Percentiles rank a stretch among this genome's conserved stretches.
Conservation (phyloP, 257 asterid species). For the Salvia rosmarinus region DNA sequence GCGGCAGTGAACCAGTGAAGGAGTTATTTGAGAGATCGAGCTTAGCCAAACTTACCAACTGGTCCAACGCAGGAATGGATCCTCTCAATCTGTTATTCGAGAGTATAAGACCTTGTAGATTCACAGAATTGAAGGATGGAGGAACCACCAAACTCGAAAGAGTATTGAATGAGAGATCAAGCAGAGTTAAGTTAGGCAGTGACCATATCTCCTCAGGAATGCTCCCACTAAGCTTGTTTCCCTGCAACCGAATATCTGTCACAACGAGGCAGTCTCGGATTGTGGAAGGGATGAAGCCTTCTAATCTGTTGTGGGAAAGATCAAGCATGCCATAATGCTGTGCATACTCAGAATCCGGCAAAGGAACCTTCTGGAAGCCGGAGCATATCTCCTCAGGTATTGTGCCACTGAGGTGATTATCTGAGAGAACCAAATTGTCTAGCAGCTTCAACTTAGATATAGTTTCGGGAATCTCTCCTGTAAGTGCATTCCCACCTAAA, state of each 20-base stretch:
- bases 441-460: conserved; percentile 59
- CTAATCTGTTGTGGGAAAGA: conserved; percentile 63
- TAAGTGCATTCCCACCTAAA: conserved; percentile 57
- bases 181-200: conserved; percentile 50
- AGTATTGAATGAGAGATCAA: conserved; percentile 68
- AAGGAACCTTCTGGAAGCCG: conserved; percentile 64
- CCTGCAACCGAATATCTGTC: conserved; percentile 50
- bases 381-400: conserved; percentile 81
- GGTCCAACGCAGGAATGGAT: conserved; percentile 54
- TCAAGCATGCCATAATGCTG: conserved; percentile 93
- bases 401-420: conserved; percentile 59
- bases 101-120: conserved; percentile 73
- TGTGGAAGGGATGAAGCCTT: conserved; percentile 62
- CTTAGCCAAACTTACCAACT: conserved; percentile 58
- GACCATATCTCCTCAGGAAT: conserved; percentile 64
- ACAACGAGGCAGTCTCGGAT: conserved; percentile 57
- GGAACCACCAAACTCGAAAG: conserved; percentile 53
- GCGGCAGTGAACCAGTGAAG: conserved; percentile 60
- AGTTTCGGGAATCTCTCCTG: conserved; percentile 55
- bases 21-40: conserved; percentile 64
- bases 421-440: conserved; percentile 77
- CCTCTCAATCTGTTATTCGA: conserved; percentile 67
- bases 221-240: conserved; percentile 73
- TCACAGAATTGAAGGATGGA: conserved; percentile 43
- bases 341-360: conserved; percentile 73